Evolutionary conservation across 2,329 filamentous ascomycete genomes (phyloP).

Genomic region (Camillea tinctor): DNA sequence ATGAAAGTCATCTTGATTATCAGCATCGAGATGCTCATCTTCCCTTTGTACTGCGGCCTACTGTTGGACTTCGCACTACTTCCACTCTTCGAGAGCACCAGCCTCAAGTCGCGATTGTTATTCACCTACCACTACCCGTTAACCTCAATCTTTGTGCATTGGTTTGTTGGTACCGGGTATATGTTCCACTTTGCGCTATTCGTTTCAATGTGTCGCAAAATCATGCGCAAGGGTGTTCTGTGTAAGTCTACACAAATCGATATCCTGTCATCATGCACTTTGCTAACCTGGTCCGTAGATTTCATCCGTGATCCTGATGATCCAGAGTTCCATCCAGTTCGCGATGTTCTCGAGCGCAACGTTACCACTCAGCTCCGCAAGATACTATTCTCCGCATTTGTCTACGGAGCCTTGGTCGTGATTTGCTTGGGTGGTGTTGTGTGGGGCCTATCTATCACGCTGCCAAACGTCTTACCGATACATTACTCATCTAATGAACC

Average conservation of each 20-base stretch:
- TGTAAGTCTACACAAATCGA: conserved; percentile 57
- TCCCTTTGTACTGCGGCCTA: conserved; percentile 92
- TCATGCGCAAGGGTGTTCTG: conserved; percentile 90
- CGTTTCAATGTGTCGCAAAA: conserved; percentile 98
- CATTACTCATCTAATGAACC: conserved; percentile 93
- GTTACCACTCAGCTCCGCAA: conserved; percentile 92
- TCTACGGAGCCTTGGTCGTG: conserved; percentile 91
- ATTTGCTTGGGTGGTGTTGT: conserved; percentile 93
- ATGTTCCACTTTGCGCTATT: conserved; percentile 99
- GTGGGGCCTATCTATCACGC: conserved; percentile 74
- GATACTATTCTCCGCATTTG: conserved; percentile 91
- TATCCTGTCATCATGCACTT: conserved; percentile 1
- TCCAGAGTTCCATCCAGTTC: conserved; percentile 95
- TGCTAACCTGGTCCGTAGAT: conserved; percentile 52
- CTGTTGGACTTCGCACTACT: conserved; percentile 85
- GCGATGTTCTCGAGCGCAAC: conserved; percentile 91
- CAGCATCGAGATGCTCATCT: conserved; percentile 97
- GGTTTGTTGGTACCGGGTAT: conserved; percentile 98
- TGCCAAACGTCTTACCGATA: conserved; percentile 76
- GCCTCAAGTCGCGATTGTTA: conserved; percentile 70
- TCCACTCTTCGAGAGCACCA: conserved; percentile 82
- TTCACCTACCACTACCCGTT: conserved; percentile 79
- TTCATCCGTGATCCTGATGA: conserved; percentile 98
- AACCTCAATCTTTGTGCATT: conserved; percentile 94
- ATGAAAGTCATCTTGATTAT: conserved; percentile 98